These are phyloP conservation scores for Basipetospora chlamydospora DNA, from an alignment of 2,329 filamentous ascomycete species.

Conservation along the genomic window DNA sequence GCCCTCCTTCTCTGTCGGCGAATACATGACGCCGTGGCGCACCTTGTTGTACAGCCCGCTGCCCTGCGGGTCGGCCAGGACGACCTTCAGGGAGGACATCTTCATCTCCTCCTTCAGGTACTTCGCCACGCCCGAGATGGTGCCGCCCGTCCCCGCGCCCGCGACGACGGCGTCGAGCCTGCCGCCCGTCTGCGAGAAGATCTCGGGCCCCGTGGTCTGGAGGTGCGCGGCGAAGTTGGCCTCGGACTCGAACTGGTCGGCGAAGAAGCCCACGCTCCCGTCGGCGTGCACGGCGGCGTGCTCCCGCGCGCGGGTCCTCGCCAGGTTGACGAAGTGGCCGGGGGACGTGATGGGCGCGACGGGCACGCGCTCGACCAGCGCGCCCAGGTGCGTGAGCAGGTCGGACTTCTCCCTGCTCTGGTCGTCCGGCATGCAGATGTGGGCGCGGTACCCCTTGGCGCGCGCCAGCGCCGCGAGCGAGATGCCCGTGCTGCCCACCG, in stretches of 20 bases:
- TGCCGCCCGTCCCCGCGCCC: constrained; percentile 88
- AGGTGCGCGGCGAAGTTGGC: constrained; percentile 84
- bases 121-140: constrained; percentile 72
- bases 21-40: constrained; percentile 92
- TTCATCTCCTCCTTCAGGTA: constrained; percentile 59
- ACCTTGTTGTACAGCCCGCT: constrained; percentile 88
- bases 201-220: constrained; percentile 75
- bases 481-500: constrained; percentile 90
- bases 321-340: constrained; percentile 87
- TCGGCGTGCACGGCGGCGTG: constrained; percentile 44
- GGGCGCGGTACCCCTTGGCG: constrained; percentile 76
- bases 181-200: constrained; percentile 63
- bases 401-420: constrained; percentile 79
- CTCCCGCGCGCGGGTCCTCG: constrained; percentile 57
- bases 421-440: constrained; percentile 97
- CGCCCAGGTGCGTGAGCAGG: constrained; percentile 77
- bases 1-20: constrained; percentile 74
- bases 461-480: constrained; percentile 80
- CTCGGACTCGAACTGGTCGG: constrained; percentile 86
- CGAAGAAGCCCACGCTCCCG: constrained; percentile 73
- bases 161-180: constrained; percentile 76
- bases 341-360: constrained; percentile 90
- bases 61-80: constrained; percentile 87
- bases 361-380: constrained; percentile 78
- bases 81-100: constrained; percentile 48